Conservation (phyloP, 1,284 basidiomycete species). For the Moesziomyces globuligerus region DNA sequence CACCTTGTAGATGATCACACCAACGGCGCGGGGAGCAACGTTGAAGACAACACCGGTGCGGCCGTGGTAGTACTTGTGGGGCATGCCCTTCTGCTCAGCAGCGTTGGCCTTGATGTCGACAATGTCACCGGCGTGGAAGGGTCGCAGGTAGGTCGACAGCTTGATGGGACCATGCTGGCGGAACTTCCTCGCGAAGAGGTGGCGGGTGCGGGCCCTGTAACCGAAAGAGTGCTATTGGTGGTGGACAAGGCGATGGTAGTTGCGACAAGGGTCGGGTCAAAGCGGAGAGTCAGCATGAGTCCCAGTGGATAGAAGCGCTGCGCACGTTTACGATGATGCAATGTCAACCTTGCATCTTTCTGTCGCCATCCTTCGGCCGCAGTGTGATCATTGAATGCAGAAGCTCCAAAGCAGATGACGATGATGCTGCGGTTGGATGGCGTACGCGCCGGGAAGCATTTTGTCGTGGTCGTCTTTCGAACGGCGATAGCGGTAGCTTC, state of each 20-base stretch:
- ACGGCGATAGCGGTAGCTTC: no score
- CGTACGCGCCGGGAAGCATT: no score
- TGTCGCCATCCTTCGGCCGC: not conserved
- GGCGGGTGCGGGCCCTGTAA: slow-evolving; percentile 99
- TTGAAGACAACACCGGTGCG: slow-evolving; percentile 99
- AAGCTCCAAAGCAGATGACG: no score
- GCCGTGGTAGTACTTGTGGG: slow-evolving; percentile 83
- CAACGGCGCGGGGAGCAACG: slow-evolving; percentile 92
- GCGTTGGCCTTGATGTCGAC: slow-evolving; percentile 99
- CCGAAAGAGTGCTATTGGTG: slow-evolving; percentile 90
- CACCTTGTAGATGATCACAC: slow-evolving; percentile 97
- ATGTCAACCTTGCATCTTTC: not conserved
- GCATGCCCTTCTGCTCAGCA: slow-evolving; percentile 99
- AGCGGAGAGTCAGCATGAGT: slow-evolving; percentile 13
- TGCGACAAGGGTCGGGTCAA: no score
- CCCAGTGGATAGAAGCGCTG: not conserved
- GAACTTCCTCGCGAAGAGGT: slow-evolving; percentile 79
- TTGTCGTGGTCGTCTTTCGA: no score
- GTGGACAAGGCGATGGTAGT: not conserved
- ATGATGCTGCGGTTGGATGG: no score
- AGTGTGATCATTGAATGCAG: not conserved
- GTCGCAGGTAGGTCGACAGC: slow-evolving; percentile 90
- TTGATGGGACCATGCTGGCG: slow-evolving; percentile 90
- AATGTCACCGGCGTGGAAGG: slow-evolving; percentile 96
- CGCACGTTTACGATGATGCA: not conserved